Conservation (phyloP, 2,329 filamentous ascomycete species). For the Paraconiothyrium brasiliense region DNA sequence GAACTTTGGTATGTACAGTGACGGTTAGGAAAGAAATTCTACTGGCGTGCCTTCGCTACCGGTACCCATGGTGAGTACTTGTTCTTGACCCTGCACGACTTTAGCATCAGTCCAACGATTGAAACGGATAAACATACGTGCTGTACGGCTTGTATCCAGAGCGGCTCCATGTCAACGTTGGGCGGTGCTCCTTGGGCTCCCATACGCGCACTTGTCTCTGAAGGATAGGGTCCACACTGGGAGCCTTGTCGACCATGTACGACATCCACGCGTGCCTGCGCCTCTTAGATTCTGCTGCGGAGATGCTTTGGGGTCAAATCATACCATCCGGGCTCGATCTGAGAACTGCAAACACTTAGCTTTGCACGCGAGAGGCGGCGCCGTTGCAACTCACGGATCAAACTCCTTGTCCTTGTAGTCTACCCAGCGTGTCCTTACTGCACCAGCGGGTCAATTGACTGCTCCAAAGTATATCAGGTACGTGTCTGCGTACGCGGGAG, state of each 20-base stretch:
- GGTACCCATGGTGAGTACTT: conserved; percentile 61
- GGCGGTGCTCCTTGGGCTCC: conserved; percentile 77
- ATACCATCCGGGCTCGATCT: conserved; percentile 91
- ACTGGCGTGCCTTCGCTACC: conserved; percentile 55
- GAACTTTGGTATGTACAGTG: conserved; percentile 36
- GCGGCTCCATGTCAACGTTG: conserved; percentile 78
- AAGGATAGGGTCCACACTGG: conserved; percentile 77
- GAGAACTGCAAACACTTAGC: conserved; percentile 65
- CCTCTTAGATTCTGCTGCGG: conserved; percentile 12
- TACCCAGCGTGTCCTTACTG: conserved; percentile 96
- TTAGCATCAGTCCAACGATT: conserved; percentile 21
- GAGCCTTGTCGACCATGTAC: conserved; percentile 89
- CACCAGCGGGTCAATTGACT: conserved; percentile 23
- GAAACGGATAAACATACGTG: conserved; percentile 74
- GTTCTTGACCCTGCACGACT: conserved; percentile 54
- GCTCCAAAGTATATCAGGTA: background rate
- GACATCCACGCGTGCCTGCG: conserved; percentile 92
- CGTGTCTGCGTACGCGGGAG: conserved; percentile 75
- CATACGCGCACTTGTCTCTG: conserved; percentile 74
- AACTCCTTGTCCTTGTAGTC: conserved; percentile 92
- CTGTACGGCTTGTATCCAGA: conserved; percentile 92
- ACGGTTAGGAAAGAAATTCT: conserved; percentile 27
- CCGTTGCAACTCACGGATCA: conserved; percentile 68
- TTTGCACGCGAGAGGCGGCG: background rate
- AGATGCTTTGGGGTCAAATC: conserved; percentile 12